Evolutionary conservation across 2,329 filamentous ascomycete species (phyloP).

Genomic region (Trichoderma lentiforme): DNA sequence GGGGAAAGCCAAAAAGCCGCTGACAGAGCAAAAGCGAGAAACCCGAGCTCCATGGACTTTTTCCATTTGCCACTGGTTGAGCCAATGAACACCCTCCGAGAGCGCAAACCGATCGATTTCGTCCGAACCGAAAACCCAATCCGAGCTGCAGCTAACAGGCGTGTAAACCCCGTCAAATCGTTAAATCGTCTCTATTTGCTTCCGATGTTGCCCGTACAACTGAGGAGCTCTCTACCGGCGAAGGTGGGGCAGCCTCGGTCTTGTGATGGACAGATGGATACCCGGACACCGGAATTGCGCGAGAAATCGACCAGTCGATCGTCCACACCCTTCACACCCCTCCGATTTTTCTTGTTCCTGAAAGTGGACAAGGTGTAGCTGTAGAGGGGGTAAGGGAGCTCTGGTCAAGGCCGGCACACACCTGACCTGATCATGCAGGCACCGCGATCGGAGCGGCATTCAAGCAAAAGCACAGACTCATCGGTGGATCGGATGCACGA

Average conservation of each 20-base stretch:
- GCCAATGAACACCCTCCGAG: neutral
- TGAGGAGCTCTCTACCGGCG: neutral
- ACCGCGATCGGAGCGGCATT: constrained; percentile 12
- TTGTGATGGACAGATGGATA: constrained; percentile 9
- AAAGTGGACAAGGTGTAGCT: neutral
- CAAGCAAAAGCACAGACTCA: neutral
- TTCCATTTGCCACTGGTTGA: neutral
- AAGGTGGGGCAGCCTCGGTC: constrained; percentile 9
- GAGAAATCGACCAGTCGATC: neutral
- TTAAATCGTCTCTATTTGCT: neutral
- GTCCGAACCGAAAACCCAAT: neutral
- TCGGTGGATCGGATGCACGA: constrained; percentile 8
- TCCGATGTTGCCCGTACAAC: constrained; percentile 8
- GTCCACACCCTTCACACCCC: constrained; percentile 1
- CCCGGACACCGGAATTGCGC: neutral
- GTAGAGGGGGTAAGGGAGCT: neutral
- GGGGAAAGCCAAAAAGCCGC: constrained; percentile 5
- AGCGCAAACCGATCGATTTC: neutral
- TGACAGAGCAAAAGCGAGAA: constrained; percentile 6
- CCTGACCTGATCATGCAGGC: constrained; percentile 16
- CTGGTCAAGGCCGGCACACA: neutral
- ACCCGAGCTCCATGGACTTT: constrained; percentile 12
- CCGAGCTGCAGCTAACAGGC: neutral
- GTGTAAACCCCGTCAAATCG: neutral
- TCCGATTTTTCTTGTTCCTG: neutral